These are phyloP conservation scores for Ichthyophthirius multifiliis DNA, from an alignment of 169 alveolate genomes.

Conservation along the genomic window DNA sequence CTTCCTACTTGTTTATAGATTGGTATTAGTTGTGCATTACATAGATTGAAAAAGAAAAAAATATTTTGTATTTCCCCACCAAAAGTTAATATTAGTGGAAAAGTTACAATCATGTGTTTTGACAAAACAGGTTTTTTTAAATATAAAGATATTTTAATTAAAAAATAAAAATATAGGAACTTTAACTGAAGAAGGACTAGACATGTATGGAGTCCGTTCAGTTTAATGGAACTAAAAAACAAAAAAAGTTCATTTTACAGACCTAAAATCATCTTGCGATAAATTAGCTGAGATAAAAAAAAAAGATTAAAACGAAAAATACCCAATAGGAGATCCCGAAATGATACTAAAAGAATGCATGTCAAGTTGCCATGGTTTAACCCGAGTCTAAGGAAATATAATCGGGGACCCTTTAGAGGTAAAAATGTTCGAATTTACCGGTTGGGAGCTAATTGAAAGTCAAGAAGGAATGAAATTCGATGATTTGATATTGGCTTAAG, in stretches of 20 bases:
- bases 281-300: too few relatives aligned
- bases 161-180: too few relatives aligned
- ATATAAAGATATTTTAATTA: too few relatives aligned
- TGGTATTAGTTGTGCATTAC: constrained; percentile 69
- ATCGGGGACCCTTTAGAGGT: constrained; percentile 81
- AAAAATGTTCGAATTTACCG: constrained; percentile 65
- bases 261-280: too few relatives aligned
- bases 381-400: constrained; percentile 60
- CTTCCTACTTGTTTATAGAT: constrained; percentile 71
- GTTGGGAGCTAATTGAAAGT: constrained; percentile 59
- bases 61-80: constrained; percentile 78
- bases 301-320: too few relatives aligned
- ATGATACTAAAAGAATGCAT: constrained; percentile 42
- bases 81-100: constrained; percentile 73
- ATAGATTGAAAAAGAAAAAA: constrained; percentile 54
- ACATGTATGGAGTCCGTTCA: constrained; percentile 40
- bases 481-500: constrained; percentile 20
- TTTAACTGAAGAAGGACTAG: constrained; percentile 81
- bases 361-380: constrained; percentile 77
- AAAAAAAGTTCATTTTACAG: too few relatives aligned
- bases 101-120: constrained; percentile 63
- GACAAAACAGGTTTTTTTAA: constrained; percentile 86
- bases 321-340: constrained; percentile 11
- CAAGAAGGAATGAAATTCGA: constrained; percentile 5
- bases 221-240: too few relatives aligned